phyloP scores from a whole-genome alignment of 805 yeast genomes.

The Myxozyma vanderwaltii region DNA sequence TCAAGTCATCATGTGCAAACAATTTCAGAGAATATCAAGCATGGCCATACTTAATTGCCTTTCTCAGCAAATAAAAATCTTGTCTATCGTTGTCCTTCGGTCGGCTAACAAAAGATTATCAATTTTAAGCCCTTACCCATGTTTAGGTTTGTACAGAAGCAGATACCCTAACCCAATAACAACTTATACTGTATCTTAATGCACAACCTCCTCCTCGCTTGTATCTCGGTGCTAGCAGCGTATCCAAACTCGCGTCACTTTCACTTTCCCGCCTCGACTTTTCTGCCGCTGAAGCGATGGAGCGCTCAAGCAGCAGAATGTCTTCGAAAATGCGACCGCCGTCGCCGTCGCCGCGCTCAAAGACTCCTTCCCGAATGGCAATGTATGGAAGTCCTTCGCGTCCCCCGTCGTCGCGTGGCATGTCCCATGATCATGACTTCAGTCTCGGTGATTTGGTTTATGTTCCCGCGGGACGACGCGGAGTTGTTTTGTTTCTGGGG shows the following conservation, averaged over 20 bases:
- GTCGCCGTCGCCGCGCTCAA: conserved; percentile 18
- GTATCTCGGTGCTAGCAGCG: too few relatives aligned
- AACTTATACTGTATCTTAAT: background rate
- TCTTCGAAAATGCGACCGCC: conserved; percentile 6
- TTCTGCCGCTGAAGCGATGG: background rate
- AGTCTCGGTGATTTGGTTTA: conserved; percentile 25
- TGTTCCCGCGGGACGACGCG: conserved; percentile 23
- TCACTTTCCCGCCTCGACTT: too few relatives aligned
- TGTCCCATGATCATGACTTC: background rate
- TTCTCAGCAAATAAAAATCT: too few relatives aligned
- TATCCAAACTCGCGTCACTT: too few relatives aligned
- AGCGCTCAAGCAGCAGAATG: conserved; percentile 4
- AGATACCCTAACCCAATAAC: background rate
- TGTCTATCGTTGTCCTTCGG: background rate
- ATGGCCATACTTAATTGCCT: too few relatives aligned
- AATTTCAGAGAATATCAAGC: background rate
- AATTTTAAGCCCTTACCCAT: conserved; percentile 5
- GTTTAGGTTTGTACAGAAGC: conserved; percentile 2
- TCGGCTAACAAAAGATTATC: too few relatives aligned
- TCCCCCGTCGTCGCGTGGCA: conserved; percentile 24
- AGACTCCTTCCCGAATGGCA: conserved; percentile 8
- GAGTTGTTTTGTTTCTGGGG: conserved; percentile 49
- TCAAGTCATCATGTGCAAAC: too few relatives aligned
- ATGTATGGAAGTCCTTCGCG: conserved; percentile 5
- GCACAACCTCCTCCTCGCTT: background rate